Evolutionary conservation across 495 filamentous ascomycete genomes (phyloP).

Genomic region (Trichoderma erinaceum): DNA sequence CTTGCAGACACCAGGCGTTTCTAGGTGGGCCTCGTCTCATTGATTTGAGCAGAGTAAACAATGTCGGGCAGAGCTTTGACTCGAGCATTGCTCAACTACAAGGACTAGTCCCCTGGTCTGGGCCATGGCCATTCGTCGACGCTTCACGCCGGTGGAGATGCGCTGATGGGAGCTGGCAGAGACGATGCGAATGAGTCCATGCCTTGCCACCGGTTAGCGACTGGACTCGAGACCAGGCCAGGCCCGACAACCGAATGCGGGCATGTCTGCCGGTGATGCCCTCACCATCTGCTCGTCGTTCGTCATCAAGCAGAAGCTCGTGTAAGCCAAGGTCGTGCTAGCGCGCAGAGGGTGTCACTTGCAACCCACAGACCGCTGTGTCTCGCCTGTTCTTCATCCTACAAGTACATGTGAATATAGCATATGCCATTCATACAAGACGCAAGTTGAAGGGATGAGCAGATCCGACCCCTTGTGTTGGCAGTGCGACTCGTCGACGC

Average conservation of each 20-base stretch:
- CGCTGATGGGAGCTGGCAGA: background rate
- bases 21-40: constrained; percentile 3
- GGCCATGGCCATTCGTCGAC: background rate
- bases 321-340: background rate
- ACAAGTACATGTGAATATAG: too few relatives aligned
- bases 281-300: background rate
- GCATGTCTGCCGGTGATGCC: background rate
- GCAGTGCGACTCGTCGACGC: too few relatives aligned
- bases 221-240: background rate
- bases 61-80: background rate
- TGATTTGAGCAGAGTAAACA: background rate
- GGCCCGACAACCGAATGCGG: background rate
- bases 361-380: background rate
- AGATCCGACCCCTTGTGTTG: too few relatives aligned
- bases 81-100: constrained; percentile 1
- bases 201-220: background rate
- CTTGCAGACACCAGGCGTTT: background rate
- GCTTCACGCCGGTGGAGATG: background rate
- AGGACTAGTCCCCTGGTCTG: background rate
- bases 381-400: too few relatives aligned
- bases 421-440: too few relatives aligned
- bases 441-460: too few relatives aligned
- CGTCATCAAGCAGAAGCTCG: background rate
- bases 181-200: background rate
- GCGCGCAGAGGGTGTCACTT: background rate